phyloP scores from a whole-genome alignment of 1,284 basidiomycete species.

The Sanghuangporus weigelae region DNA sequence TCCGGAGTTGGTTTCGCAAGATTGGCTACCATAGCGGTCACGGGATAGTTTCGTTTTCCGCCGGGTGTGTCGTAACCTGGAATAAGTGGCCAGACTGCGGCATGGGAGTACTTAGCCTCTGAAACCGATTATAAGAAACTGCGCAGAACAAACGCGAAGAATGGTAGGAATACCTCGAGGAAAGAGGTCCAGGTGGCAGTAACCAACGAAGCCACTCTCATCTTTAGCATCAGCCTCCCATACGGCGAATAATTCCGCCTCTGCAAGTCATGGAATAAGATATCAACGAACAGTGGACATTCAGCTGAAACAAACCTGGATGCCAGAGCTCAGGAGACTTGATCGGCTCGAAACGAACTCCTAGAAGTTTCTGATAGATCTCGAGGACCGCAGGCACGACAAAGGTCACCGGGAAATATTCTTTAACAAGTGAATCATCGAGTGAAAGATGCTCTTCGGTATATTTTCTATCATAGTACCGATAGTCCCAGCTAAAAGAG shows the following conservation, averaged over 20 bases:
- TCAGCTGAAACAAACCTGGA: constrained; percentile 40
- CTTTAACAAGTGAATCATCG: constrained; percentile 74
- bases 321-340: constrained; percentile 61
- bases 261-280: constrained; percentile 29
- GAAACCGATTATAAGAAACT: constrained; percentile 2
- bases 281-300: neutral
- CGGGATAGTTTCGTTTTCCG: constrained; percentile 64
- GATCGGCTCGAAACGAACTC: constrained; percentile 66
- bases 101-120: constrained; percentile 81
- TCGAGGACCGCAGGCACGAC: constrained; percentile 76
- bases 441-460: constrained; percentile 61
- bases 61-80: constrained; percentile 50
- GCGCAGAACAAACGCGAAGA: too few species aligned
- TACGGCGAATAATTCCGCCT: constrained; percentile 75
- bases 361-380: constrained; percentile 76
- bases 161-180: constrained; percentile 54
- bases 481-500: constrained; percentile 50
- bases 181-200: constrained; percentile 84
- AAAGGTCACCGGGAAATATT: constrained; percentile 79
- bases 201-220: constrained; percentile 66
- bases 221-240: constrained; percentile 75
- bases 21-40: constrained; percentile 83
- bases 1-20: constrained; percentile 77
- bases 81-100: constrained; percentile 77
- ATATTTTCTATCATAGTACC: constrained; percentile 69